A percentile compares a stretch with the other conserved stretches of the same genome.
These are phyloP conservation scores for Cochliopodium minus DNA, from an alignment of 208 protist genomes.

Conservation along the genomic window DNA sequence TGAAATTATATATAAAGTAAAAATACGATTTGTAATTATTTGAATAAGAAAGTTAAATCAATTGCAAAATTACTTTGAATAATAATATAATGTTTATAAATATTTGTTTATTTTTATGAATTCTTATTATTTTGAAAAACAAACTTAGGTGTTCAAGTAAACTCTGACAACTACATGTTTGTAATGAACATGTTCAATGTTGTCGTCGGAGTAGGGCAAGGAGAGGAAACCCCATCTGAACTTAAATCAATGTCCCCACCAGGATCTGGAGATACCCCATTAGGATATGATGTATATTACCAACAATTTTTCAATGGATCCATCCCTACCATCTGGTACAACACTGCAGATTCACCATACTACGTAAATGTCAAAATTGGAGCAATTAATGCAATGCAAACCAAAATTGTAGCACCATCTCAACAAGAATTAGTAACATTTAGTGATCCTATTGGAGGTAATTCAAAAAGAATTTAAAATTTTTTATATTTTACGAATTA, in stretches of 20 bases:
- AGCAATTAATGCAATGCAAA: slow-evolving; percentile 21
- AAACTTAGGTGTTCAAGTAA: neutral
- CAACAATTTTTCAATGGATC: slow-evolving; percentile 16
- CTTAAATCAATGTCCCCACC: neutral
- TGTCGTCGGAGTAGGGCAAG: slow-evolving; percentile 15
- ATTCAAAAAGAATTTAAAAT: too few species aligned
- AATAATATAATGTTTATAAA: too few species aligned
- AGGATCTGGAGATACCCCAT: neutral
- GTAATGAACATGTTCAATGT: slow-evolving; percentile 26
- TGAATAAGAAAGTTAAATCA: too few species aligned
- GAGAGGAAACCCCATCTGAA: neutral
- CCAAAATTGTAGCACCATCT: slow-evolving; percentile 5
- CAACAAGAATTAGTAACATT: slow-evolving; percentile 13
- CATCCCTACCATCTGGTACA: slow-evolving; percentile 19
- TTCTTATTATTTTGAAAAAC: neutral
- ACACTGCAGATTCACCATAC: slow-evolving; percentile 9
- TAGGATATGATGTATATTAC: slow-evolving; percentile 24
- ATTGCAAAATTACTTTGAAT: too few species aligned
- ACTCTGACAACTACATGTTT: slow-evolving; percentile 7
- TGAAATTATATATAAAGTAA: too few species aligned
- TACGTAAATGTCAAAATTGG: slow-evolving; percentile 20
- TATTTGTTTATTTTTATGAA: slow-evolving; percentile 17
- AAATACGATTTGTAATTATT: too few species aligned
- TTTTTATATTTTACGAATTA: slow-evolving; percentile 13
- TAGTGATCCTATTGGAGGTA: too few species aligned